Conservation (phyloP, 306 rosid species). For the Corylus americana region DNA sequence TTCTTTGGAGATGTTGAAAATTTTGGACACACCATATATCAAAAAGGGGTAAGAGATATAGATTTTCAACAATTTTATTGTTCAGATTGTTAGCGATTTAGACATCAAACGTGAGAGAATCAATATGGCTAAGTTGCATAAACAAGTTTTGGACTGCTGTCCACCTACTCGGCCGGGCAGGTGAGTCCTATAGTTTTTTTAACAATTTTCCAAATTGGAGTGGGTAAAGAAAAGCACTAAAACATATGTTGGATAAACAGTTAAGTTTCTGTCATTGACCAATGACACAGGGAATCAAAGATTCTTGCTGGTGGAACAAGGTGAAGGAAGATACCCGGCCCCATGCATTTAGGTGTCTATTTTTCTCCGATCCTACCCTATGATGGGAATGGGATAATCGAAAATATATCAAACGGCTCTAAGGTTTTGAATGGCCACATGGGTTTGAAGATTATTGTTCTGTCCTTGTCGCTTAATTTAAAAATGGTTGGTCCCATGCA, state of each 20-base stretch:
- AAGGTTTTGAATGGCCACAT: not conserved
- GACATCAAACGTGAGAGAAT: too few relatives aligned
- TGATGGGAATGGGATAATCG: not conserved
- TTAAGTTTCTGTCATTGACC: not conserved
- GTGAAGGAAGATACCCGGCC: not conserved
- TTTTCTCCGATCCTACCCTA: not conserved
- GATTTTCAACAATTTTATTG: too few relatives aligned
- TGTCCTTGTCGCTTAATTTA: not conserved
- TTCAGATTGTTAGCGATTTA: too few relatives aligned
- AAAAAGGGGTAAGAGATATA: too few relatives aligned
- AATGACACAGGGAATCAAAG: not conserved
- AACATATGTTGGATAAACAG: not conserved
- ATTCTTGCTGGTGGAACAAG: not conserved
- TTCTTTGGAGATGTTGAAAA: too few relatives aligned
- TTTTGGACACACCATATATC: too few relatives aligned
- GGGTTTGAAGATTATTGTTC: not conserved
- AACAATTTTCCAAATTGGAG: too few relatives aligned
- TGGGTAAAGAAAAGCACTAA: too few relatives aligned
- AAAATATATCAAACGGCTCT: not conserved
- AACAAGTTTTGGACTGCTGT: too few relatives aligned
- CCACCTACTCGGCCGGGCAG: too few relatives aligned
- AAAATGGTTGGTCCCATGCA: not conserved
- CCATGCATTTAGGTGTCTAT: not conserved
- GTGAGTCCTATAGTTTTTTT: too few relatives aligned
- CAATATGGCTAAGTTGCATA: too few relatives aligned